Evolutionary conservation across 257 asterid genomes (phyloP).

Genomic region (Gynochthodes officinalis): DNA sequence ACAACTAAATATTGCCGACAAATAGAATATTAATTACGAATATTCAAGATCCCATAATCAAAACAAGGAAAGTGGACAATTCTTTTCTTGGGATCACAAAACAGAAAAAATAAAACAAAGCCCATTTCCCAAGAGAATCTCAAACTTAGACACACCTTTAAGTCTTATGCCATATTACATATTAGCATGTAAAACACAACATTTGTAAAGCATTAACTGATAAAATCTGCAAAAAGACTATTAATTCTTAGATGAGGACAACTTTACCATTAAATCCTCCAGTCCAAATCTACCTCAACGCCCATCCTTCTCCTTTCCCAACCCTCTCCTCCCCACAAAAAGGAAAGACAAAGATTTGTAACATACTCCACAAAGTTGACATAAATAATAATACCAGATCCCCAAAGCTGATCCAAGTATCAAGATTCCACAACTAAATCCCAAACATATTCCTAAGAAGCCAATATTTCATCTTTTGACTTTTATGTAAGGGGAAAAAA

Average conservation of each 20-base stretch:
- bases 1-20: background rate
- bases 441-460: background rate
- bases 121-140: background rate
- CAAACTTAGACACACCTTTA: background rate
- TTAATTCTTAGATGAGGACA: background rate
- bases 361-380: background rate
- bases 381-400: background rate
- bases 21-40: background rate
- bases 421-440: background rate
- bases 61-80: background rate
- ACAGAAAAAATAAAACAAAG: background rate
- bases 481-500: background rate
- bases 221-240: background rate
- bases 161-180: background rate
- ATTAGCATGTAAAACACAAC: background rate
- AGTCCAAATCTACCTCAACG: background rate
- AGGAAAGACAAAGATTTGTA: too few relatives aligned
- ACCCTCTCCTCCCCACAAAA: too few relatives aligned
- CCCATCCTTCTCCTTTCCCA: background rate
- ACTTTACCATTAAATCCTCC: background rate
- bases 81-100: background rate
- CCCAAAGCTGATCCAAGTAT: background rate
- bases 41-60: background rate
- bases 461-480: background rate
- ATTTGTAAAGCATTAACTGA: background rate